phyloP scores from a whole-genome alignment of 1,284 basidiomycete species.

The Violaceomyces palustris region DNA sequence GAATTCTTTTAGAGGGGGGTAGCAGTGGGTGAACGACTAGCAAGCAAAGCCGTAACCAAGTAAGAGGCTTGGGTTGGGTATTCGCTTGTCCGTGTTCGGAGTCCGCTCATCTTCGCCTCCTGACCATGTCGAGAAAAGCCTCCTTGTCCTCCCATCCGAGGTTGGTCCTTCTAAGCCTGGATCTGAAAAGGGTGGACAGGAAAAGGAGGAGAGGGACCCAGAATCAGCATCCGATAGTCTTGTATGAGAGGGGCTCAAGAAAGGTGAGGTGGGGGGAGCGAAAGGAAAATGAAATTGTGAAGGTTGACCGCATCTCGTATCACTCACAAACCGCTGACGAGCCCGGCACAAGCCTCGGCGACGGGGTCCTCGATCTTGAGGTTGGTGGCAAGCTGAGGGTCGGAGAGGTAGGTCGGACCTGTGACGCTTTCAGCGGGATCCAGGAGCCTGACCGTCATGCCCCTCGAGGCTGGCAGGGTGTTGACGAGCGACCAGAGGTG shows the following conservation, averaged over 20 bases:
- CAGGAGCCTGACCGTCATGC: neutral
- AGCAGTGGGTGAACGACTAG: no score
- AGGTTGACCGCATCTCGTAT: no score
- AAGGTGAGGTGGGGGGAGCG: neutral
- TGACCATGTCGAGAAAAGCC: constrained; percentile 2
- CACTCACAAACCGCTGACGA: neutral
- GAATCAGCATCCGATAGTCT: neutral
- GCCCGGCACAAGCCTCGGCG: neutral
- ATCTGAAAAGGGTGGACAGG: neutral
- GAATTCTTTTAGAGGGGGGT: no score
- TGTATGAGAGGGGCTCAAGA: neutral
- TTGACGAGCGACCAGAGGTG: neutral
- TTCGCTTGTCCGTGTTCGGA: no score
- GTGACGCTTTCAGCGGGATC: neutral
- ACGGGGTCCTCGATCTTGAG: neutral
- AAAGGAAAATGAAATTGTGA: neutral
- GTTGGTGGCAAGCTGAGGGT: neutral
- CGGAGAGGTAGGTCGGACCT: neutral
- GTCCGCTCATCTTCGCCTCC: neutral
- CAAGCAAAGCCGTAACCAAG: no score
- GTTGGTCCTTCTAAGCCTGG: constrained; percentile 2
- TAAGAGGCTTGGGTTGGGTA: no score
- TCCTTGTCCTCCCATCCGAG: constrained; percentile 9
- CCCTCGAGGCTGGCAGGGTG: neutral
- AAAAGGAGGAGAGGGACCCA: neutral